Evolutionary conservation across 2,329 filamentous ascomycete genomes (phyloP), one percentile per base, ranked within the genome.

Genomic region (Orbilia quercus): DNA sequence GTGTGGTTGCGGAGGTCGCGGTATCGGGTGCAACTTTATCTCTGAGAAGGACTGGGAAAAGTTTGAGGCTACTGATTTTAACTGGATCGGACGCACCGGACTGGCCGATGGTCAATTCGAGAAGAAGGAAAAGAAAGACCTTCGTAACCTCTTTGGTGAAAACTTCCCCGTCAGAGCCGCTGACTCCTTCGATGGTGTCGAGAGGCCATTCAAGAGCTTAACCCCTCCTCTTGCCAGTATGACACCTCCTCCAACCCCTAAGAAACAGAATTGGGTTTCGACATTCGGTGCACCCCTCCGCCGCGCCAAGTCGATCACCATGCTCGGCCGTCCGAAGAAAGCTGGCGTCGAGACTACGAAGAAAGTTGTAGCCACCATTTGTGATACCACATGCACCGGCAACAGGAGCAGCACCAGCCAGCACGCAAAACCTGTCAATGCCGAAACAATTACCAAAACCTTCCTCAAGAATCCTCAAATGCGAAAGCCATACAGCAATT

Each of bases 51-150:
- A 66, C 20, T 67, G 60, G 70, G 48, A 74, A 42, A 67, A 67
- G 7, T 66, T 74, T 23, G 70, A 74, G 40, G 62, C 60, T 31
- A 67, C 60, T 11, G 70, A 74, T n/a, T 60, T 74, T 20, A 57
- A 66, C 34, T 74, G 70, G 70, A 66, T 74, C 12, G 70, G 70
- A 1, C 54, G 70, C 34, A 66, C 70, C 2, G 70, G 62, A 14
- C 36, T 66, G 14, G 18, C 28, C 4, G 70, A 74, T 20, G 48
- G 34, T 14, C 70, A 66, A 36, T 74, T 66, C 25, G 42, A 74
- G 62, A 66, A 66, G 62, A 67, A 67, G 23, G 70, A 67, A 31
- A 66, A 74, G 38, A 67, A 74, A 22, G 70, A 74, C n/a, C 62
- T 74, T 44, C 70, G 70, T 7, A 54, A 51, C 6, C 60, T 74